phyloP scores from a whole-genome alignment of 2,329 filamentous ascomycete species.

The Capronia americana region DNA sequence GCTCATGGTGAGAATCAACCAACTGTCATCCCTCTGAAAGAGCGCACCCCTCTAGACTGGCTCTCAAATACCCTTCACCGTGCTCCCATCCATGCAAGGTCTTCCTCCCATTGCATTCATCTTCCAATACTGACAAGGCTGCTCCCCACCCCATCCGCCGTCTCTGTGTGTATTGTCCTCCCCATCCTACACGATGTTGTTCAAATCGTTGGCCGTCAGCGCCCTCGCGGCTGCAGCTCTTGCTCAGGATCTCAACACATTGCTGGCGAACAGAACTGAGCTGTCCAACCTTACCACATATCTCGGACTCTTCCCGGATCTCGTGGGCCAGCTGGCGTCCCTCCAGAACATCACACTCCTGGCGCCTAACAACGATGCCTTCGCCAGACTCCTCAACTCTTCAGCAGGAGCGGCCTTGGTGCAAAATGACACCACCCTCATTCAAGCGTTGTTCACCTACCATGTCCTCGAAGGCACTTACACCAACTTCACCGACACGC shows the following conservation, averaged over 20 bases:
- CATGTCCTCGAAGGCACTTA: slow-evolving; percentile 64
- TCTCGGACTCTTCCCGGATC: slow-evolving; percentile 30
- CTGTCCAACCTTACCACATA: slow-evolving; percentile 36
- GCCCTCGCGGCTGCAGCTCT: slow-evolving; percentile 36
- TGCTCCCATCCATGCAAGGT: slow-evolving; percentile 1
- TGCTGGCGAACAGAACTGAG: slow-evolving; percentile 25
- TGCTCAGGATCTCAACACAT: slow-evolving; percentile 36
- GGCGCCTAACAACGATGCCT: slow-evolving; percentile 62
- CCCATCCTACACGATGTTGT: slow-evolving; percentile 37
- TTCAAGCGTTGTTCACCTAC: slow-evolving; percentile 61
- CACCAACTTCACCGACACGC: slow-evolving; percentile 37
- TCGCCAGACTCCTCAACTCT: slow-evolving; percentile 49
- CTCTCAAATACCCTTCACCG: slow-evolving; percentile 10
- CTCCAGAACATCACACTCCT: slow-evolving; percentile 63
- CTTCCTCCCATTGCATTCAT: slow-evolving; percentile 1
- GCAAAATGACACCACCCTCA: slow-evolving; percentile 22
- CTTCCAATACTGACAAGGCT: neutral
- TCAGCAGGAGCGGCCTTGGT: slow-evolving; percentile 41
- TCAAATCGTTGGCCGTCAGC: slow-evolving; percentile 36
- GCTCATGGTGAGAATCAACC: slow-evolving; percentile 3
- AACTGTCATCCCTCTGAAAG: slow-evolving; percentile 1
- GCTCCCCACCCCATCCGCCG: neutral
- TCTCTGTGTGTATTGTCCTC: slow-evolving; percentile 1
- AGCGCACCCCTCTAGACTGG: neutral
- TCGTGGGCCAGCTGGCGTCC: slow-evolving; percentile 41